phyloP scores from a whole-genome alignment of 257 asterid species.

The Orobanche coerulescens region DNA sequence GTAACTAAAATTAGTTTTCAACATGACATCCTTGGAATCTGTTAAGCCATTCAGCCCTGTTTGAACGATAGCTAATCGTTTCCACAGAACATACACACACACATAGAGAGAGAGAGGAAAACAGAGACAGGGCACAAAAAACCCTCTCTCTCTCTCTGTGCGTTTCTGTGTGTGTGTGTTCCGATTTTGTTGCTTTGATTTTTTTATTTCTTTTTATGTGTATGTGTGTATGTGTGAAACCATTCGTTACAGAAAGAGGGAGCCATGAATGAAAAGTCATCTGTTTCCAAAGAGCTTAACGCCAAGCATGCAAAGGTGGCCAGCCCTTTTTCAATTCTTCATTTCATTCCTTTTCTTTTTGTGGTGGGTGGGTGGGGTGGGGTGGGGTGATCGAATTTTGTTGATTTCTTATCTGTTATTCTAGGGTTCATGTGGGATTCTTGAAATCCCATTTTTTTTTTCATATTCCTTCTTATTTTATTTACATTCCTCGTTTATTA shows the following conservation, averaged over 20 bases:
- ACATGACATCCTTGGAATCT: conserved; percentile 26
- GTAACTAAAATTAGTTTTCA: conserved; percentile 14
- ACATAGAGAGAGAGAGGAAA: conserved; percentile 13
- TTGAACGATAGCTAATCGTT: conserved; percentile 6
- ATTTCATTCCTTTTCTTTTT: neutral
- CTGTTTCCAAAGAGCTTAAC: conserved; percentile 77
- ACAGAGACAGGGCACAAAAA: conserved; percentile 9
- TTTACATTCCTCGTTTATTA: neutral
- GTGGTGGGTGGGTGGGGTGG: too few species aligned
- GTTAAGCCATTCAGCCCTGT: conserved; percentile 27
- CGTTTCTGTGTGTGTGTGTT: neutral
- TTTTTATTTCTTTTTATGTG: neutral
- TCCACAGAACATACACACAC: conserved; percentile 11
- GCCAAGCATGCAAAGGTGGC: conserved; percentile 73
- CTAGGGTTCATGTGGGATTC: neutral
- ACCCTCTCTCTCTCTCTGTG: conserved; percentile 17
- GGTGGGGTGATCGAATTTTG: neutral
- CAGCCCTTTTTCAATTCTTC: neutral
- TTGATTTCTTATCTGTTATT: neutral
- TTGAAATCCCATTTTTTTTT: conserved; percentile 1
- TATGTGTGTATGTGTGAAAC: neutral
- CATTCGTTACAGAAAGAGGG: conserved; percentile 3
- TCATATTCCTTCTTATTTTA: neutral
- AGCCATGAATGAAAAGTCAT: conserved; percentile 72
- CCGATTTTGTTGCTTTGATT: neutral